Conservation (phyloP, 805 yeast species). For the Ascoidea asiatica region DNA sequence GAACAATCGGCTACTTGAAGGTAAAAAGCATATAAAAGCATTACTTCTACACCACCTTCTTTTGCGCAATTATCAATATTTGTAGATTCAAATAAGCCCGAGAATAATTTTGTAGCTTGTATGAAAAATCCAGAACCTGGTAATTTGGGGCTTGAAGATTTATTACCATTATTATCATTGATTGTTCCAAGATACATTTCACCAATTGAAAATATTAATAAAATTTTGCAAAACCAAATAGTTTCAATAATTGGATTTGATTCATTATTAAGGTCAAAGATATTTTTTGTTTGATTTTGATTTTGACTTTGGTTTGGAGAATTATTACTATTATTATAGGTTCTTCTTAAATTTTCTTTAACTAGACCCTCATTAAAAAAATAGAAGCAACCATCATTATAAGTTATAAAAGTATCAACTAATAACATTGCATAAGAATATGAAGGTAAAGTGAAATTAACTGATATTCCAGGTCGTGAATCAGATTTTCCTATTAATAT, state of each 20-base stretch:
- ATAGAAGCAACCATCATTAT: constrained; percentile 76
- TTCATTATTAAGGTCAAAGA: too few species aligned
- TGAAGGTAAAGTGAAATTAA: constrained; percentile 61
- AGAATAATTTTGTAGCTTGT: constrained; percentile 67
- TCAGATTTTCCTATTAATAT: constrained; percentile 57
- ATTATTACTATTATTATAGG: constrained; percentile 36
- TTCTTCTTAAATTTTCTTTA: constrained; percentile 47
- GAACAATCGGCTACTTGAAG: constrained; percentile 78
- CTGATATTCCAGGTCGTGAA: constrained; percentile 53
- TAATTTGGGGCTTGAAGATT: constrained; percentile 28
- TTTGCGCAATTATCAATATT: constrained; percentile 65
- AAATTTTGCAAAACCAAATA: constrained; percentile 68
- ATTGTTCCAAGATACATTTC: constrained; percentile 76
- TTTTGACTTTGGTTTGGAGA: constrained; percentile 10
- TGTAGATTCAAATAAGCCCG: constrained; percentile 69
- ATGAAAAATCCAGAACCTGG: constrained; percentile 74
- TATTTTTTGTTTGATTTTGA: too few species aligned
- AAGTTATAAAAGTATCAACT: constrained; percentile 64
- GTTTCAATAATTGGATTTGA: constrained; percentile 44
- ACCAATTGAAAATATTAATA: constrained; percentile 64
- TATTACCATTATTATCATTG: constrained; percentile 40
- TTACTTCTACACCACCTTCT: constrained; percentile 70
- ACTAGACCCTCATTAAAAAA: constrained; percentile 75
- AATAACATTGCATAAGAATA: constrained; percentile 63
- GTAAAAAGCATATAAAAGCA: constrained; percentile 63